These are phyloP conservation scores for barley (Hordeum vulgare) DNA, from an alignment of 176 grass and related monocot species.

Conservation along the genomic window DNA sequence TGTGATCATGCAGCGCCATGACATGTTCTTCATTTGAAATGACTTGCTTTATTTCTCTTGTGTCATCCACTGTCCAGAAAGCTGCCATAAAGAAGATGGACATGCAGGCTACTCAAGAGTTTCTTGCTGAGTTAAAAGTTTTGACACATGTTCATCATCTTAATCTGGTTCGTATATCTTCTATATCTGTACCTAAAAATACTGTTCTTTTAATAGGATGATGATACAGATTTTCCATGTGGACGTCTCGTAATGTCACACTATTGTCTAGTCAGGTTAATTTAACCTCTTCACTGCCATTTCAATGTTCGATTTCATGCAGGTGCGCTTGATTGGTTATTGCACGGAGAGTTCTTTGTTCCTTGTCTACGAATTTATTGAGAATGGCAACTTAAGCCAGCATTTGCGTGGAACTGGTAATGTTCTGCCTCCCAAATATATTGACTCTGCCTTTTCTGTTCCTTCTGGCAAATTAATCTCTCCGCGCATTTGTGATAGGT, in stretches of 20 bases:
- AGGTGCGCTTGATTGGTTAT: conserved; percentile 94
- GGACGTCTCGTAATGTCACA: not conserved
- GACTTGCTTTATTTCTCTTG: conserved; percentile 6
- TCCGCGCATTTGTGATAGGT: conserved; percentile 29
- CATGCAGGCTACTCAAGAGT: conserved; percentile 76
- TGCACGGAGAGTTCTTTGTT: conserved; percentile 83
- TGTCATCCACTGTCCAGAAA: conserved; percentile 54
- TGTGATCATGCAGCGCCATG: not conserved
- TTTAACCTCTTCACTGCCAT: not conserved
- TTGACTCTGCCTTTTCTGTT: not conserved
- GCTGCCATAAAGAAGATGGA: conserved; percentile 99
- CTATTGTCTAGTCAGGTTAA: not conserved
- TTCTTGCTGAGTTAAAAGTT: conserved; percentile 97
- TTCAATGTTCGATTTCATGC: conserved; percentile 14
- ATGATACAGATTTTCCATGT: not conserved
- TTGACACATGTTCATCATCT: conserved; percentile 98
- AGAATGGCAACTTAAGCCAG: conserved; percentile 90
- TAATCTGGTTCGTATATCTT: conserved; percentile 68
- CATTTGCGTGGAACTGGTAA: conserved; percentile 82
- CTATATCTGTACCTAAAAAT: not conserved
- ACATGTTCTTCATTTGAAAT: conserved; percentile 17
- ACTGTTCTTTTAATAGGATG: not conserved
- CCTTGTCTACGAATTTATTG: conserved; percentile 88
- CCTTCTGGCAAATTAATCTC: conserved; percentile 29
- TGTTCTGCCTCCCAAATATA: not conserved